These are phyloP conservation scores for Bathelium albidoporum DNA, from an alignment of 495 filamentous ascomycete species.

Conservation along the genomic window DNA sequence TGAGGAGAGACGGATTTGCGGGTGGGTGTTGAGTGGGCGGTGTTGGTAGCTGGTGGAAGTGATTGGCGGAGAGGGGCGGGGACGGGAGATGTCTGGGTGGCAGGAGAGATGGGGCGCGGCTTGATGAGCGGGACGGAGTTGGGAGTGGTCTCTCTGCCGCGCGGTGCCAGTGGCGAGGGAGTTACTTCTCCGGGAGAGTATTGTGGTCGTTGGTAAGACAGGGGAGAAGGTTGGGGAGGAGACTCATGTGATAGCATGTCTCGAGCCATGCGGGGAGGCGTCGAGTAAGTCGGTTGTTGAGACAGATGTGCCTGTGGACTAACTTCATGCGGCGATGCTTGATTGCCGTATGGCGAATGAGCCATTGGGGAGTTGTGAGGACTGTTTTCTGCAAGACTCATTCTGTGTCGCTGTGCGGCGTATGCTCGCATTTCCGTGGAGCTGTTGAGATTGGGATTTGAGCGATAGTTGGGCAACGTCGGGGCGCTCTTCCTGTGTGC, in stretches of 20 bases:
- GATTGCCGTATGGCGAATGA: constrained; percentile 3
- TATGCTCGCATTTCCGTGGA: background rate
- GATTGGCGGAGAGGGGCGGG: constrained; percentile 13
- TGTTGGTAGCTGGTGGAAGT: constrained; percentile 1
- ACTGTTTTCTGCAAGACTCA: constrained; percentile 1
- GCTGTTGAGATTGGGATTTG: background rate
- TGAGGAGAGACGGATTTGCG: constrained; percentile 72
- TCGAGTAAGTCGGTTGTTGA: background rate
- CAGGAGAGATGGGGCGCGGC: constrained; percentile 49
- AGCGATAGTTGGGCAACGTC: constrained; percentile 11
- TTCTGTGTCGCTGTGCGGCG: background rate
- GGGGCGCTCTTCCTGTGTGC: constrained; percentile 30
- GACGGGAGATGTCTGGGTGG: background rate
- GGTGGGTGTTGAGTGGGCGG: constrained; percentile 48
- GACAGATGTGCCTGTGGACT: background rate
- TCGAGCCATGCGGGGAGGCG: background rate
- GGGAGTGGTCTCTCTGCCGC: background rate
- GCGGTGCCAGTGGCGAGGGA: background rate
- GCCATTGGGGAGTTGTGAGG: constrained; percentile 1
- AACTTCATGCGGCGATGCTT: background rate
- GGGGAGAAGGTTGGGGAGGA: background rate
- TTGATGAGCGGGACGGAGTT: constrained; percentile 24
- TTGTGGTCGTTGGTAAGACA: constrained; percentile 1
- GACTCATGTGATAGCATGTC: constrained; percentile 4
- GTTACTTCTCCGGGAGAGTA: background rate